A percentile compares a stretch with the other conserved stretches of the same genome.
These are phyloP conservation scores for Aspergillus biplanus DNA, from an alignment of 495 filamentous ascomycete species.

Conservation along the genomic window DNA sequence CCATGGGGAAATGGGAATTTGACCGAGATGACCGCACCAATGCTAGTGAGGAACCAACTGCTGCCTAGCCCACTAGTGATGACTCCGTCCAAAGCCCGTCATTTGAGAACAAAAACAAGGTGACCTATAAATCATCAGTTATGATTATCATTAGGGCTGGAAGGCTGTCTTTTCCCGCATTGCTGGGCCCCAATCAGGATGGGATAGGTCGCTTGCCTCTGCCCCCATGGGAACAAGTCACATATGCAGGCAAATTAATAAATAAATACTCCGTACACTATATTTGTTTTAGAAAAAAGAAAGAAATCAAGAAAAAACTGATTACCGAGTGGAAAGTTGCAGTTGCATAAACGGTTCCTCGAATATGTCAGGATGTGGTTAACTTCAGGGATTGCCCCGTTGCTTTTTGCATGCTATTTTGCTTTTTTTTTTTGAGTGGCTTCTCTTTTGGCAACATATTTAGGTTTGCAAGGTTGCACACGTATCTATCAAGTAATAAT, in stretches of 20 bases:
- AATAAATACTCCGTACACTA: neutral
- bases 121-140: conserved; percentile 21
- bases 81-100: neutral
- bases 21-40: neutral
- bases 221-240: conserved; percentile 25
- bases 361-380: conserved; percentile 8
- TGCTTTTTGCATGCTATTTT: conserved; percentile 14
- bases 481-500: conserved; percentile 22
- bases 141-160: conserved; percentile 4
- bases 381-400: neutral
- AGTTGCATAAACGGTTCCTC: conserved; percentile 28
- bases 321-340: conserved; percentile 21
- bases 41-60: conserved; percentile 7
- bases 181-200: conserved; percentile 6
- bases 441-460: conserved; percentile 15
- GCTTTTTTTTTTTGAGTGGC: conserved; percentile 13
- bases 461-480: conserved; percentile 18
- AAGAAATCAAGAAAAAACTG: conserved; percentile 4
- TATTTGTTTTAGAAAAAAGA: neutral
- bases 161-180: neutral
- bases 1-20: conserved; percentile 5
- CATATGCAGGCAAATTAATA: conserved; percentile 17
- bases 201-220: conserved; percentile 18
- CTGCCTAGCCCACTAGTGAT: conserved; percentile 11
- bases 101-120: conserved; percentile 5